Percentiles rank a stretch among this genome's conserved stretches.
Conservation (phyloP, 148 eudicot species). For the Vaccinium darrowii region DNA sequence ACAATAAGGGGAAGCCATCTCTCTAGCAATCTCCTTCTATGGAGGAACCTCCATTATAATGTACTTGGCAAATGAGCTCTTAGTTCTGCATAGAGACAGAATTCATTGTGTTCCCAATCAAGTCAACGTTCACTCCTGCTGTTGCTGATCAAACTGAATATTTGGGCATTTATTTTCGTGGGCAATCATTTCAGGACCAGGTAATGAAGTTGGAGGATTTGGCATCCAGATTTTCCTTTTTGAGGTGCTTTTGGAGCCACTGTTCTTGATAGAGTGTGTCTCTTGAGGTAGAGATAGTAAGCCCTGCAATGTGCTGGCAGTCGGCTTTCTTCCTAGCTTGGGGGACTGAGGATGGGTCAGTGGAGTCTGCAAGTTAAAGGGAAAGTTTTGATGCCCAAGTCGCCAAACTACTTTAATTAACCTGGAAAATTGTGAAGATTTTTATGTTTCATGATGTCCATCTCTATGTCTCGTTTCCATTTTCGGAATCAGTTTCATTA, state of each 20-base stretch:
- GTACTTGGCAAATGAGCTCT: background rate
- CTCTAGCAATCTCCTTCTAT: background rate
- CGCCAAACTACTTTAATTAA: background rate
- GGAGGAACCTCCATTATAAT: background rate
- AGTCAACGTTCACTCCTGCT: background rate
- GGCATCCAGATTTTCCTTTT: constrained; percentile 18
- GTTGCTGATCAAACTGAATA: constrained; percentile 23
- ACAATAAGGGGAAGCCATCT: background rate
- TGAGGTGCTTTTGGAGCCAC: background rate
- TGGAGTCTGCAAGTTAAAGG: constrained; percentile 22
- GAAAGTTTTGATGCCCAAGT: background rate
- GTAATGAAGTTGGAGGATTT: constrained; percentile 13
- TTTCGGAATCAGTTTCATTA: background rate
- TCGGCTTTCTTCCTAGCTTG: constrained; percentile 22
- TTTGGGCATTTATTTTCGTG: constrained; percentile 33
- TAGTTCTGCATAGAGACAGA: background rate
- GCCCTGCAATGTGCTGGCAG: constrained; percentile 20
- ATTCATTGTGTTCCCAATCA: background rate
- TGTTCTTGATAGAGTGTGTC: constrained; percentile 3
- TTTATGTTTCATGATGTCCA: too few relatives aligned
- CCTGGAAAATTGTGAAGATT: too few relatives aligned
- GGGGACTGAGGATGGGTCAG: constrained; percentile 21
- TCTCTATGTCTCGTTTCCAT: background rate
- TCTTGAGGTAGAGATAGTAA: constrained; percentile 16
- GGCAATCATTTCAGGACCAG: constrained; percentile 12